Evolutionary conservation across 2,329 filamentous ascomycete genomes (phyloP).

Genomic region (Cytospora mali): DNA sequence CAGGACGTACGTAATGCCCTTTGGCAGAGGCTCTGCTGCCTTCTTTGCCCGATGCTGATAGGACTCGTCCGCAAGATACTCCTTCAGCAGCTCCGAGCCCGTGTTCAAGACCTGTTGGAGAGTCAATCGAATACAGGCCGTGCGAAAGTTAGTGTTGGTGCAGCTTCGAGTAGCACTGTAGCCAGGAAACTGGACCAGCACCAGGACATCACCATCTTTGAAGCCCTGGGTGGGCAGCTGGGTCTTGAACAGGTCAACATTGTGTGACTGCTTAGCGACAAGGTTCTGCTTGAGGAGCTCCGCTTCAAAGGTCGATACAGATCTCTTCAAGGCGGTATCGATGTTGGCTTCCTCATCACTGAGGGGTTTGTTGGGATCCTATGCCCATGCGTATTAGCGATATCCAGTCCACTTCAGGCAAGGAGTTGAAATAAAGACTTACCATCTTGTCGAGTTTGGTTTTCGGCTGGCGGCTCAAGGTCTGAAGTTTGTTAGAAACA

Average conservation of each 20-base stretch:
- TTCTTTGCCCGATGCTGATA: slow-evolving; percentile 21
- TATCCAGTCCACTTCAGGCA: background rate
- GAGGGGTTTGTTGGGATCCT: background rate
- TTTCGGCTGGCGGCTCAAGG: background rate
- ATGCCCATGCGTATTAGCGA: background rate
- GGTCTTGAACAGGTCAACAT: slow-evolving; percentile 18
- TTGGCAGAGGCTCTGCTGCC: slow-evolving; percentile 3
- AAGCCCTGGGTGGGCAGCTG: slow-evolving; percentile 5
- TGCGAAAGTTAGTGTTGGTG: slow-evolving; percentile 4
- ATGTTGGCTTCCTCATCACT: background rate
- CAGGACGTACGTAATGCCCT: slow-evolving; percentile 20
- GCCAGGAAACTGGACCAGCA: slow-evolving; percentile 16
- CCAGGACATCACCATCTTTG: background rate
- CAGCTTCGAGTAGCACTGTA: slow-evolving; percentile 10
- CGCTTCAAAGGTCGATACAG: background rate
- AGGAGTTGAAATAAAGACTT: too few relatives aligned
- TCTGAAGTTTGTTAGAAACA: background rate
- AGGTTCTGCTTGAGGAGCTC: slow-evolving; percentile 8
- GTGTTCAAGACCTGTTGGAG: slow-evolving; percentile 16
- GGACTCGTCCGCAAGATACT: slow-evolving; percentile 9
- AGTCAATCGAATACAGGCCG: slow-evolving; percentile 13
- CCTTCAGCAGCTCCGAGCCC: slow-evolving; percentile 12
- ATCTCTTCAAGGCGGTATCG: background rate
- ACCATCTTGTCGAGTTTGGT: background rate
- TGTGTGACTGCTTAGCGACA: slow-evolving; percentile 17